Base-by-base conservation (phyloP, 192 early-diverging fungal genomes). In the Coemansia sp. region DNA sequence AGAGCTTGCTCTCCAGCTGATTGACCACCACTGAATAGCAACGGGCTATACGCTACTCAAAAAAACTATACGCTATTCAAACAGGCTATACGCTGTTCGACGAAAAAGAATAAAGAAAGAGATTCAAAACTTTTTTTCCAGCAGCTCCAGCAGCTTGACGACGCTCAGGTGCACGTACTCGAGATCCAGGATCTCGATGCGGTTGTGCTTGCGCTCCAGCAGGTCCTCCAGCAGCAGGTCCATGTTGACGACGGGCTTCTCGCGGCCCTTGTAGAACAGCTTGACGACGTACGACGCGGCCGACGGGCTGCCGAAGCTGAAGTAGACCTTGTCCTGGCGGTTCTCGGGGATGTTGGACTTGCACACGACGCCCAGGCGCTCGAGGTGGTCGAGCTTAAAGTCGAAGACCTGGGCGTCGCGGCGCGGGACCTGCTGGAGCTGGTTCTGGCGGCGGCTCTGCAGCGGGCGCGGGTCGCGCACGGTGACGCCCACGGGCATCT, bases 191-290 rank as follows among this genome's bases (percentile, higher is more conserved):
- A 89, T 67, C 46, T 89, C 74, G 7, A 92, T 85, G 28, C 91
- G 90, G 61, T 90, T 83, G 74, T 94, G 91, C 84, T 97, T 93
- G 83, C 87, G 88, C 65, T 87, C 87, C 35, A 89, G 60, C 53
- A 91, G 55, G 61, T 91, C 87, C 62, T 89, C 88, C 39, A 97
- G 72, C 50, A 93, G 88, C 55, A 97, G 80, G 65, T 97, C 93
- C 93, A 97, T 97, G 72, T 94, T 92, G 54, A 97, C 62, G 29
- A 97, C 94, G 0, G 94, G 84, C 49, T 91, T 90, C 34, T 95
- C 93, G 25, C 94, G 82, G 23, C 92, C 91, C 75, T 92, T 92
- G 62, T 89, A 94, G 52, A 90, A 84, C 50, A 97, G 78, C 6
- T 85, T 84, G 62, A 95, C 95, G 23, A 95, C 83, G 58, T 91